These are phyloP conservation scores for Pochonia chlamydosporia DNA, from an alignment of 2,329 filamentous ascomycete species.

Conservation along the genomic window DNA sequence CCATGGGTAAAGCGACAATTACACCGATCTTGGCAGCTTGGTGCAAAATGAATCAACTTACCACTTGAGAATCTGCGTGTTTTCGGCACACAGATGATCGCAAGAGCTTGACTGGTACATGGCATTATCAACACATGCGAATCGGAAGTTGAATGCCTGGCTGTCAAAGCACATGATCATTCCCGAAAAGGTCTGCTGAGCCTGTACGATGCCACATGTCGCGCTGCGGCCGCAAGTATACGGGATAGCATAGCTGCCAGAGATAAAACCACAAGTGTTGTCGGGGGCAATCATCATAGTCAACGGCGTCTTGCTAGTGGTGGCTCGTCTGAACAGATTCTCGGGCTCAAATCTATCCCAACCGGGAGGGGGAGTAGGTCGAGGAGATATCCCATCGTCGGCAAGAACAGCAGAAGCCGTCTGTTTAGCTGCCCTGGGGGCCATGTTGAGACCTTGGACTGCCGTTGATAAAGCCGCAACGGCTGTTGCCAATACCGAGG, in stretches of 20 bases:
- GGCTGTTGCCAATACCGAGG: slow-evolving; percentile 20
- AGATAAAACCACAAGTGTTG: slow-evolving; percentile 45
- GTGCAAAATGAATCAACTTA: too few relatives aligned
- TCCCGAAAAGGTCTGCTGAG: slow-evolving; percentile 22
- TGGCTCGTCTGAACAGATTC: neutral
- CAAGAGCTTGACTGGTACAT: slow-evolving; percentile 32
- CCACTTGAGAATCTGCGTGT: slow-evolving; percentile 41
- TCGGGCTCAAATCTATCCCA: slow-evolving; percentile 23
- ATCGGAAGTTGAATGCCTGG: slow-evolving; percentile 26
- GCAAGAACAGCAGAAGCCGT: slow-evolving; percentile 28
- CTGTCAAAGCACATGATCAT: slow-evolving; percentile 36
- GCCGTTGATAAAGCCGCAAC: neutral
- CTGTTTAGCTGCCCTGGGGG: slow-evolving; percentile 21
- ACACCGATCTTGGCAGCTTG: too few relatives aligned
- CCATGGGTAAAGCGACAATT: too few relatives aligned
- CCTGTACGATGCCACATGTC: slow-evolving; percentile 36
- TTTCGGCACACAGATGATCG: slow-evolving; percentile 31
- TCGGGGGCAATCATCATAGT: slow-evolving; percentile 35
- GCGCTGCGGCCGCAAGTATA: slow-evolving; percentile 31
- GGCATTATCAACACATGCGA: slow-evolving; percentile 33
- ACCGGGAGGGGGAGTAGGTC: slow-evolving; percentile 34
- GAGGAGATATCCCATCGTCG: slow-evolving; percentile 29
- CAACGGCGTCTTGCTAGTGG: slow-evolving; percentile 10
- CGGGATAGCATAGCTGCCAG: slow-evolving; percentile 30
- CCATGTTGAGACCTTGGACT: slow-evolving; percentile 23